Conservation (phyloP, 1,284 basidiomycete genomes). For the Cutaneotrichosporon sp. region DNA sequence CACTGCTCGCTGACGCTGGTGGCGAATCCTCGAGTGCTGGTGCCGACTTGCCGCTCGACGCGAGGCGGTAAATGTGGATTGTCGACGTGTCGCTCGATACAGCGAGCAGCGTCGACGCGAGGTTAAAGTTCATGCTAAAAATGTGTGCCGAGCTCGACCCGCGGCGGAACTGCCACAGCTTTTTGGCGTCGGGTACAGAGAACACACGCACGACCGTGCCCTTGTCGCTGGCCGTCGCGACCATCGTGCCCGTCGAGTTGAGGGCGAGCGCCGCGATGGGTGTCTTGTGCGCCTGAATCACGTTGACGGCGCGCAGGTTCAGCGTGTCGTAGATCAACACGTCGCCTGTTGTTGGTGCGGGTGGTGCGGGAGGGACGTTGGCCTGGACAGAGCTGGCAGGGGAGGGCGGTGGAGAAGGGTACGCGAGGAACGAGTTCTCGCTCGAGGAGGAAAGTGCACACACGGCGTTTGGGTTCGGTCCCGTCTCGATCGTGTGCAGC, state of each 20-base stretch:
- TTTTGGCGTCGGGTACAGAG: slow-evolving; percentile 82
- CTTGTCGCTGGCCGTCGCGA: slow-evolving; percentile 92
- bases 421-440: slow-evolving; percentile 92
- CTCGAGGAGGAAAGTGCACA: slow-evolving; percentile 91
- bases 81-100: slow-evolving; percentile 92
- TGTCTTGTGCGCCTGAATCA: slow-evolving; percentile 94
- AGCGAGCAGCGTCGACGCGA: slow-evolving; percentile 73
- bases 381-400: slow-evolving; percentile 49
- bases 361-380: slow-evolving; percentile 42
- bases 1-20: slow-evolving; percentile 4
- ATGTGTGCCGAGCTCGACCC: slow-evolving; percentile 83
- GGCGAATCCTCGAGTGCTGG: slow-evolving; percentile 8
- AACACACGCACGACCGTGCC: slow-evolving; percentile 97
- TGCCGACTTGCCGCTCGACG: slow-evolving; percentile 7
- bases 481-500: slow-evolving; percentile 94
- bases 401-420: slow-evolving; percentile 87
- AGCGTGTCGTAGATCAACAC: slow-evolving; percentile 91
- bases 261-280: slow-evolving; percentile 83
- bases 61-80: slow-evolving; percentile 92
- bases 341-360: slow-evolving; percentile 64
- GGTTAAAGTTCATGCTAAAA: slow-evolving; percentile 88
- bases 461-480: slow-evolving; percentile 90
- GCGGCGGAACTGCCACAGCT: slow-evolving; percentile 88
- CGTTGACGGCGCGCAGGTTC: slow-evolving; percentile 83
- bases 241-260: slow-evolving; percentile 79